Base-by-base conservation (phyloP, 108 stramenopile species). In the Phaeodactylum tricornutum region DNA sequence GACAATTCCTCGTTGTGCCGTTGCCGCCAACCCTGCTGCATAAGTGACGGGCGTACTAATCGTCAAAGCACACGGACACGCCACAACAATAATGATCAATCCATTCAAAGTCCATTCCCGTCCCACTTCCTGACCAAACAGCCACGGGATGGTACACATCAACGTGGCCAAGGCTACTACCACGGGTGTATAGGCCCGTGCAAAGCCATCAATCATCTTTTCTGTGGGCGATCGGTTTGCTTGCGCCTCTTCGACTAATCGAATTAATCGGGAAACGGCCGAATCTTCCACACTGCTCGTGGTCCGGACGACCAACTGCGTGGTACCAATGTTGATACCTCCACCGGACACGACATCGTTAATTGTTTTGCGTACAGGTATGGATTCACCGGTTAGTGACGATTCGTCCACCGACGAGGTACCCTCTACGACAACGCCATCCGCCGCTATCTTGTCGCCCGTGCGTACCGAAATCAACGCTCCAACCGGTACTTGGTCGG, bases 401-500 rank as follows among this genome's bases (percentile, higher is more conserved):
- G 86, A 85, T 74, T 96, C 96, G 65, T 96, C 94, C 12, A 94
- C 71, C 4, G 69, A 48, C 2, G 74, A 82, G 4, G 53, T 59
- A 17, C 97, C 97, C 31, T 79, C 75, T 2, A 92, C 45, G 17
- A 98, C 77, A 9, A 80, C 53, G 5, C 95, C 96, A 55, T 98
- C 96, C 4, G 84, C 82, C 0, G 94, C 92, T 19, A 98, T 69
- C 55, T 95, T 92, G 46, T 94, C 92, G 17, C 97, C 94, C 12
- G 93, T 87, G 24, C 79, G 57, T 6, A 96, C 92, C 35, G 80
- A 79, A 22, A 95, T 65, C n/a, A 78, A 32, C 33, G 82, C 74
- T 24, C 94, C 96, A 1, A 77, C 52, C 4, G 61, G 70, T 3
- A 98, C 55, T 9, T 64, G 50, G 19, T 75, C 67, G 0, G 87